A percentile compares a stretch with the other conserved stretches of the same genome.
Conservation (phyloP, 768 basidiomycete genomes). For the Suillus lakei region DNA sequence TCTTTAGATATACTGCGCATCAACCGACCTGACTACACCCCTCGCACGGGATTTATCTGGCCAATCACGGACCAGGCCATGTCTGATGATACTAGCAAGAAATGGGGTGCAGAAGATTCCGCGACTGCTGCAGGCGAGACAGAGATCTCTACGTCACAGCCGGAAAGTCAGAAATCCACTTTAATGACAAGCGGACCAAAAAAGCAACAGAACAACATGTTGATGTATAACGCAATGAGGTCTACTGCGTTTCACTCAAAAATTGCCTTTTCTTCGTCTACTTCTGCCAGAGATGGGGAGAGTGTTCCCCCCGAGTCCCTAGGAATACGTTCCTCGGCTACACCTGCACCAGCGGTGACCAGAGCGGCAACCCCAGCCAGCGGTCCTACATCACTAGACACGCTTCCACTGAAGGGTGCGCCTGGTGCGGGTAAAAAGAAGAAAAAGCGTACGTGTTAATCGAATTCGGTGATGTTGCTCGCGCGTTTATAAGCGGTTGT, state of each 20-base stretch:
- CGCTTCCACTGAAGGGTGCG: constrained; percentile 46
- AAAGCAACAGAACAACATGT: constrained; percentile 68
- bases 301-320: constrained; percentile 30
- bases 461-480: not conserved
- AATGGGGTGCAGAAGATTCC: constrained; percentile 35
- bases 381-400: constrained; percentile 50
- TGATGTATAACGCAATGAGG: constrained; percentile 80
- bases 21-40: constrained; percentile 82
- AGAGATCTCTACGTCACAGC: constrained; percentile 13
- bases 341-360: constrained; percentile 39
- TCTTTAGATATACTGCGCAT: constrained; percentile 76
- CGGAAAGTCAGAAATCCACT: constrained; percentile 28
- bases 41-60: constrained; percentile 85
- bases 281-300: constrained; percentile 36
- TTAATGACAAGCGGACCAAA: constrained; percentile 40
- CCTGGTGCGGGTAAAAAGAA: constrained; percentile 70
- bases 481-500: constrained; percentile 2
- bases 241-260: constrained; percentile 76
- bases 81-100: constrained; percentile 48
- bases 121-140: constrained; percentile 25
- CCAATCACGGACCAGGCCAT: constrained; percentile 68
- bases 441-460: constrained; percentile 65
- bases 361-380: constrained; percentile 36
- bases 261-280: constrained; percentile 50
- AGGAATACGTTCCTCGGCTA: constrained; percentile 35